These are phyloP conservation scores for Lodderomyces elongisporus DNA, from an alignment of 1,139 yeast species.

Conservation along the genomic window DNA sequence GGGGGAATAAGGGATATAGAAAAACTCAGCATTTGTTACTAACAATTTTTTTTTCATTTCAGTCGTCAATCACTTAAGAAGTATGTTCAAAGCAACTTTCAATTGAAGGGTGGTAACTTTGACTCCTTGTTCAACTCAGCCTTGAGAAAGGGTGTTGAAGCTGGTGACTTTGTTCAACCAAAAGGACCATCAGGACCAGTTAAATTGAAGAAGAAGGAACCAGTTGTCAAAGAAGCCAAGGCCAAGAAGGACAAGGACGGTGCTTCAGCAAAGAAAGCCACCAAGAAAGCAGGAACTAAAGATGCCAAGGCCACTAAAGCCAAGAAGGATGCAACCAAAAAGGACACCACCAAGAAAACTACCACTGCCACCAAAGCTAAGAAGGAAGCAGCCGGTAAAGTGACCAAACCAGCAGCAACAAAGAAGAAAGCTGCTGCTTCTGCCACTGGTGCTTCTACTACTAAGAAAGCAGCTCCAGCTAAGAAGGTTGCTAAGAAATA, in stretches of 20 bases:
- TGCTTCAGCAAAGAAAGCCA: slow-evolving; percentile 12
- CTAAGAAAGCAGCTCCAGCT: not conserved
- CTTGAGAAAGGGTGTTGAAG: slow-evolving; percentile 72
- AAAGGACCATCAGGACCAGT: slow-evolving; percentile 82
- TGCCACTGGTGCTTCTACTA: slow-evolving; percentile 13
- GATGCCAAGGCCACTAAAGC: slow-evolving; percentile 15
- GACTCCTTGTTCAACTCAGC: slow-evolving; percentile 76
- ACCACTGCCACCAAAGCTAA: slow-evolving; percentile 6
- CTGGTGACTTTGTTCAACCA: slow-evolving; percentile 78
- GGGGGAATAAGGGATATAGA: too few species aligned
- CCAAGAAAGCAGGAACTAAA: slow-evolving; percentile 14
- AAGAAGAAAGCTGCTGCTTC: slow-evolving; percentile 11
- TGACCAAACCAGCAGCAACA: slow-evolving; percentile 1
- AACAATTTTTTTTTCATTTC: slow-evolving; percentile 2
- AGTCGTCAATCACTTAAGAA: slow-evolving; percentile 75
- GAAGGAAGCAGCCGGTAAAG: slow-evolving; percentile 2
- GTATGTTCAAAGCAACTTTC: slow-evolving; percentile 60
- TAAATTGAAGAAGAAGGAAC: slow-evolving; percentile 47
- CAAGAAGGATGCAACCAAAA: slow-evolving; percentile 7
- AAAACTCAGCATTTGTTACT: too few species aligned
- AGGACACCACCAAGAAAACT: slow-evolving; percentile 16
- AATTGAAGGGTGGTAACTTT: slow-evolving; percentile 57
- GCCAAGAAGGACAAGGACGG: slow-evolving; percentile 16
- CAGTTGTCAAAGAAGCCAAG: slow-evolving; percentile 15
- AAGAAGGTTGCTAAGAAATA: slow-evolving; percentile 2